Percentiles rank a stretch among this genome's conserved stretches.
Evolutionary conservation across 345 rosid species (phyloP).

Genomic region (Mangifera indica): DNA sequence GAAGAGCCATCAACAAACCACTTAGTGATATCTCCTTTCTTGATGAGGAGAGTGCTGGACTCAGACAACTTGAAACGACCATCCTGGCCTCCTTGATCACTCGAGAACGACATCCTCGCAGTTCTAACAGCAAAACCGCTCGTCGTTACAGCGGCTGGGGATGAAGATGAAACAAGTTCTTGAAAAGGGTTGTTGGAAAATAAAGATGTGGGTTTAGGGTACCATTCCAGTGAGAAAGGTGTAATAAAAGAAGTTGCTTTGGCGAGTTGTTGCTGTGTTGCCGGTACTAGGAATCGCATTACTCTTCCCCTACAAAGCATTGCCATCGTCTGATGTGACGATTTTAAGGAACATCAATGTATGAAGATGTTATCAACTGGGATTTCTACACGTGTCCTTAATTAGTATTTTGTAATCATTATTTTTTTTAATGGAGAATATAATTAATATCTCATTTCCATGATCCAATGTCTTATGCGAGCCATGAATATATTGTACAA

Average conservation of each 20-base stretch:
- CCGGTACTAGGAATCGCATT: not conserved
- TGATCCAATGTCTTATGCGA: no score
- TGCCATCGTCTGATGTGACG: not conserved
- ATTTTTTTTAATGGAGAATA: no score
- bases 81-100: conserved; percentile 17
- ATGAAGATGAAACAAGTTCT: conserved; percentile 5
- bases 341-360: no score
- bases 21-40: conserved; percentile 71
- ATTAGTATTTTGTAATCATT: no score
- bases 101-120: conserved; percentile 41
- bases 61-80: conserved; percentile 49
- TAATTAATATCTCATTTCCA: no score
- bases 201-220: conserved; percentile 3
- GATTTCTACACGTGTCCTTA: no score
- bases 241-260: not conserved
- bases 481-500: no score
- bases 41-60: conserved; percentile 50
- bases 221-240: not conserved
- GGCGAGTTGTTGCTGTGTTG: not conserved
- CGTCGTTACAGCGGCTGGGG: not conserved
- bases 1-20: conserved; percentile 74
- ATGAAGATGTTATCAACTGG: not conserved
- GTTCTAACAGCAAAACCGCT: conserved; percentile 18
- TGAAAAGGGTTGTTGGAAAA: not conserved
- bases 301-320: conserved; percentile 8